Evolutionary conservation across 306 rosid genomes (phyloP), one percentile per base, ranked within the genome.

Genomic region (Vicia villosa): DNA sequence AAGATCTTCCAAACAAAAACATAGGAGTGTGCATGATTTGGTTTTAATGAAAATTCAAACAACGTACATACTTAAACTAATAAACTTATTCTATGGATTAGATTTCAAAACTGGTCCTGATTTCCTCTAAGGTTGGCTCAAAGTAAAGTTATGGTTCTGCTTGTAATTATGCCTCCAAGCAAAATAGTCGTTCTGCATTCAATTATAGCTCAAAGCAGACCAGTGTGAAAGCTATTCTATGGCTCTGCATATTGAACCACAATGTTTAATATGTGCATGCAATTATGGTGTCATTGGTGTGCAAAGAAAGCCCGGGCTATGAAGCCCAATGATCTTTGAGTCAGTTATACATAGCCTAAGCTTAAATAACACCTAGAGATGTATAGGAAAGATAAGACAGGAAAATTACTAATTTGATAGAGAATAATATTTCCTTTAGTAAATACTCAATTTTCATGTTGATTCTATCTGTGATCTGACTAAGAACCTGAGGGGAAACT

Each of bases 331-430:
- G 83, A 8, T 68, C 83, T 73, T 55, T 70, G 62, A 91, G 90
- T 95, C 97, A 88, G 54, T 82, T 80, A 67, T 83, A 88, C 88
- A 91, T 79, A 82, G 49, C 74, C 93, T 83, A 60, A 79, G 86
- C 70, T 84, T n/a, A n/a, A n/a, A n/a, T 78, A 49, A 87, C 87
- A 76, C 93, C 82, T 36, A 46, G n/a, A 50, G 45, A 14, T 4
- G 74, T 70, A 63, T 77, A 91, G 66, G 68, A 28, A 68, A 88
- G 91, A 82, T 43, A 82, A n/a, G 87, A 67, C 12, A 96, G n/a
- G 93, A 68, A 83, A 91, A 63, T 30, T 70, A 63, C 68, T 50
- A 91, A 34, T 49, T 4, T 37, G 93, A 85, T 58, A 88, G 16
- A 42, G 96, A 83, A 79, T 83, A 82, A n/a, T 52, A 86, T 91